A percentile compares a stretch with the other conserved stretches of the same genome.
phyloP scores from a whole-genome alignment of 129 eudicot species.

The Centrapalus pauciflorus region DNA sequence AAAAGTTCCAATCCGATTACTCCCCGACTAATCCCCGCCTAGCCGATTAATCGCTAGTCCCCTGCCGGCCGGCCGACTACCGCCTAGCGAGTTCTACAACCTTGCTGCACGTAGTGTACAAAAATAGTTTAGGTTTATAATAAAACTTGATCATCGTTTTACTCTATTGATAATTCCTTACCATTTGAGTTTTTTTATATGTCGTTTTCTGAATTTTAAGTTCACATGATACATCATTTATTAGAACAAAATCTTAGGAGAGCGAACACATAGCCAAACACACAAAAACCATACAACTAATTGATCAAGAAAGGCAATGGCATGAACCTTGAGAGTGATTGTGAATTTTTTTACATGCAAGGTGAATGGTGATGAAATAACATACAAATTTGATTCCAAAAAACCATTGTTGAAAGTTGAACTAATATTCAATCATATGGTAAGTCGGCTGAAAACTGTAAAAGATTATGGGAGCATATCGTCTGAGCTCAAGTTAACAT shows the following conservation, averaged over 20 bases:
- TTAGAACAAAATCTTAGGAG: not conserved
- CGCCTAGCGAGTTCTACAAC: no score
- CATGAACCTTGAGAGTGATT: not conserved
- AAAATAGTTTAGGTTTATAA: no score
- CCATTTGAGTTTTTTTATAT: no score
- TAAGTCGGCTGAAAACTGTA: not conserved
- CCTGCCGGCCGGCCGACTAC: no score
- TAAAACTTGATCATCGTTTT: no score
- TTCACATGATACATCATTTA: no score
- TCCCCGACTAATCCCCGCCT: no score
- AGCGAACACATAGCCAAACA: not conserved
- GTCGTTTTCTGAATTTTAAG: no score
- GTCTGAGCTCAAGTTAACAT: not conserved
- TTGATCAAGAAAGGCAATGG: not conserved
- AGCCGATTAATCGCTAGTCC: no score
- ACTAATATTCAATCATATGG: not conserved
- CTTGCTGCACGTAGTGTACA: no score
- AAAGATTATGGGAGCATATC: not conserved
- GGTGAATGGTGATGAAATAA: not conserved
- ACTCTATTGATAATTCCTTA: no score
- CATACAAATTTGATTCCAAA: not conserved
- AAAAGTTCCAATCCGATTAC: no score
- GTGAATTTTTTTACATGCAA: not conserved
- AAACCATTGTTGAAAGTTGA: not conserved
- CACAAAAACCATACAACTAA: not conserved